Base-by-base conservation (phyloP, 495 filamentous ascomycete species). In the Glonium stellatum region DNA sequence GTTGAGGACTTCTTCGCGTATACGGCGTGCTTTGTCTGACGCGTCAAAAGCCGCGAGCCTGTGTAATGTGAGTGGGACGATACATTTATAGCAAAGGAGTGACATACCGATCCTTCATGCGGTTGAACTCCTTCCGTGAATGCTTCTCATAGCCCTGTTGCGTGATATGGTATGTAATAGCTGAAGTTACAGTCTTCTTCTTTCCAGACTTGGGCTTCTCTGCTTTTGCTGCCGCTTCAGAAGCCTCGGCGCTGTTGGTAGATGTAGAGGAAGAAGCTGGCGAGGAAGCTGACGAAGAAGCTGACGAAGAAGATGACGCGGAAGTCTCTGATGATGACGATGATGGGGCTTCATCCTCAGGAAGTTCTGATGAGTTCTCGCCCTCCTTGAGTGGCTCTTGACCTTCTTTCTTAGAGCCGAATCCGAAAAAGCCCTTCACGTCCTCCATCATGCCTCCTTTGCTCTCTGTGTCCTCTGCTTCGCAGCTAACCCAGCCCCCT, bases 351-450 rank as follows among this genome's bases (percentile, higher is more conserved):
- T 67, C 58, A 63, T 76, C 64, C 22, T 79, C 73, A 25, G 71
- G 70, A n/a, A 57, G 61, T 56, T 76, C 73, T 47, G 60, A 59
- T 47, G 56, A 53, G 51, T 49, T 63, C 54, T 82, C 83, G 50
- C 81, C 86, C 34, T 84, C 85, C 57, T 78, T 76, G 19, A 96
- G 73, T 21, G 88, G 83, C 65, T 87, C 83, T 73, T 97, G 92
- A 19, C 80, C 82, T 59, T 82, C 84, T 64, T 95, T 92, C 76
- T 92, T 89, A 60, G 84, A 84, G 8, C 93, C 93, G 67, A 97
- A 88, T 15, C 95, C 95, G 68, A 98, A 92, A 60, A 96, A 83
- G 57, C 87, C 90, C 77, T 99, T 99, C 69, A 97, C 87, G 42
- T 88, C 89, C 65, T 96, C 95, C 39, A 92, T 84, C 34, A 97